phyloP scores from a whole-genome alignment of 192 early-diverging fungal species.

The Globomyces pollinis-pini region DNA sequence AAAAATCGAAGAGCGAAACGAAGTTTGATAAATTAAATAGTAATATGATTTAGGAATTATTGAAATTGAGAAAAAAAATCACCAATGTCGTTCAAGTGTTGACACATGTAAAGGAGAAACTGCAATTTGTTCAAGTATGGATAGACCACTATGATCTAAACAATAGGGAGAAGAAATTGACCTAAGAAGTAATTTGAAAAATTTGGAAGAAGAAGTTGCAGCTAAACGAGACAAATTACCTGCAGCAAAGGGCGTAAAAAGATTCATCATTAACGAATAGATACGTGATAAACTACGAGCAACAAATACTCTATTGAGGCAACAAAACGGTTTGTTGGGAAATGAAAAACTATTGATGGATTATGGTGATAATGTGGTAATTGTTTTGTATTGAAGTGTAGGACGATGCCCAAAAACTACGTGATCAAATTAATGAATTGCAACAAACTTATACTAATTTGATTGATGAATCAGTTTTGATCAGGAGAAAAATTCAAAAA shows the following conservation, averaged over 20 bases:
- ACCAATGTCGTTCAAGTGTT: conserved; percentile 56
- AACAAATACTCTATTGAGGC: conserved; percentile 30
- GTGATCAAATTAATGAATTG: background rate
- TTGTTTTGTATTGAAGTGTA: conserved; percentile 21
- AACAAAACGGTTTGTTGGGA: conserved; percentile 49
- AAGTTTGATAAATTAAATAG: conserved; percentile 16
- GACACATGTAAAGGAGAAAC: conserved; percentile 59
- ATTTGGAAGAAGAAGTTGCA: conserved; percentile 40
- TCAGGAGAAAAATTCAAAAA: conserved; percentile 9
- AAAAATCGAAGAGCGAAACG: conserved; percentile 58
- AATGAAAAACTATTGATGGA: conserved; percentile 40
- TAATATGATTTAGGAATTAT: conserved; percentile 30
- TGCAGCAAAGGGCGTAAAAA: conserved; percentile 18
- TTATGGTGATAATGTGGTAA: conserved; percentile 50
- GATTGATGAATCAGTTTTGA: background rate
- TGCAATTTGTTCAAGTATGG: conserved; percentile 46
- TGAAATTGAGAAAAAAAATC: conserved; percentile 56
- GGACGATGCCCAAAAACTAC: conserved; percentile 2
- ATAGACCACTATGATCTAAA: no score
- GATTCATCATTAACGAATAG: conserved; percentile 8
- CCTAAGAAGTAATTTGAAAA: conserved; percentile 21
- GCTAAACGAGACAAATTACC: conserved; percentile 39
- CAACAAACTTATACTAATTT: background rate
- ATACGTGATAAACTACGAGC: conserved; percentile 29
- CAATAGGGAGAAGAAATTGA: conserved; percentile 25